phyloP scores from a whole-genome alignment of 1,284 basidiomycete genomes.

The Ceratobasidium sp. region DNA sequence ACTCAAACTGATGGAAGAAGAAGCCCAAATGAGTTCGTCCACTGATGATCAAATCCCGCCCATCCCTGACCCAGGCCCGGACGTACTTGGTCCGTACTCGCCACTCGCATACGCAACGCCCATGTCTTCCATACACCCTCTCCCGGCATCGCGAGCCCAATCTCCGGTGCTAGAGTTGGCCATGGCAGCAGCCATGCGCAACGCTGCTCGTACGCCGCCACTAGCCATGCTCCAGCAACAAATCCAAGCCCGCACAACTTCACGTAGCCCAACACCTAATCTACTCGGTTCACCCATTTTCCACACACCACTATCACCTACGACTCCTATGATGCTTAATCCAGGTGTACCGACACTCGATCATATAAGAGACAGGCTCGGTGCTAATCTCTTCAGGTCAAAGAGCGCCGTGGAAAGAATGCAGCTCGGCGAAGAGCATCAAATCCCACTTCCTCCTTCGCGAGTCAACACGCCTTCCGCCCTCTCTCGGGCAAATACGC shows the following conservation, averaged over 20 bases:
- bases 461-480: slow-evolving; percentile 28
- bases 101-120: slow-evolving; percentile 16
- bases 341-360: slow-evolving; percentile 63
- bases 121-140: neutral
- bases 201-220: slow-evolving; percentile 40
- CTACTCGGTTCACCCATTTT: slow-evolving; percentile 30
- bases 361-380: slow-evolving; percentile 56
- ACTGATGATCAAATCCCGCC: slow-evolving; percentile 33
- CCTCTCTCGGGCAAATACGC: slow-evolving; percentile 29
- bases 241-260: slow-evolving; percentile 10
- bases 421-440: slow-evolving; percentile 37
- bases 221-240: slow-evolving; percentile 51
- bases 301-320: slow-evolving; percentile 25
- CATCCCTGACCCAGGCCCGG: slow-evolving; percentile 2
- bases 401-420: slow-evolving; percentile 73
- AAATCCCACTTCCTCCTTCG: slow-evolving; percentile 30
- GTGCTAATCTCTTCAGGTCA: slow-evolving; percentile 67
- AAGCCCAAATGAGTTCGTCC: slow-evolving; percentile 29
- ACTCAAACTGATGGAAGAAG: slow-evolving; percentile 15
- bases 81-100: slow-evolving; percentile 16
- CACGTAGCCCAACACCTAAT: slow-evolving; percentile 33
- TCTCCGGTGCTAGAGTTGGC: slow-evolving; percentile 18
- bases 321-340: slow-evolving; percentile 16
- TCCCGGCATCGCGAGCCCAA: slow-evolving; percentile 23
- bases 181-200: slow-evolving; percentile 38